A percentile compares a stretch with the other conserved stretches of the same genome.
Conservation (phyloP, 2,329 filamentous ascomycete species). For the Fusarium mundagurra region DNA sequence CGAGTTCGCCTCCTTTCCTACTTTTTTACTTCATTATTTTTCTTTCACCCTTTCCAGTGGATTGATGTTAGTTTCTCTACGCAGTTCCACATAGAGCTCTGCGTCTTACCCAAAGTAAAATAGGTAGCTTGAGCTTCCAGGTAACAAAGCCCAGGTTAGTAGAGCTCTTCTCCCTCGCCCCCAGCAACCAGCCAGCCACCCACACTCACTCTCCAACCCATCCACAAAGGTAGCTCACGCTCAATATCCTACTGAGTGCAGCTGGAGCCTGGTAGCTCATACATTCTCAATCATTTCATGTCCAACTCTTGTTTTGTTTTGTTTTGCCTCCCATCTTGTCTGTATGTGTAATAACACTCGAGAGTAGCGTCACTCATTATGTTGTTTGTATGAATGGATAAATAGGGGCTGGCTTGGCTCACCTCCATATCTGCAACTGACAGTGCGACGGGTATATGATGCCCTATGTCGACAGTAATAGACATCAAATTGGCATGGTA, state of each 20-base stretch:
- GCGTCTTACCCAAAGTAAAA: neutral
- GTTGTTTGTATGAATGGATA: neutral
- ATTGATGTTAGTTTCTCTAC: neutral
- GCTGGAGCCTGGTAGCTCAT: neutral
- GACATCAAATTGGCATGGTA: neutral
- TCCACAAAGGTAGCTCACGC: conserved; percentile 2
- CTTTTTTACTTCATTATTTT: neutral
- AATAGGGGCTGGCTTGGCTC: conserved; percentile 7
- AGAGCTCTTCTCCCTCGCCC: neutral
- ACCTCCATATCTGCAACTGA: neutral
- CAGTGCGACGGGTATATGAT: conserved; percentile 1
- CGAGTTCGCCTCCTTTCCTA: conserved; percentile 5
- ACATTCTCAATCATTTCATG: neutral
- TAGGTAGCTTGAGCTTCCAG: neutral
- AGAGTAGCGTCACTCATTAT: neutral
- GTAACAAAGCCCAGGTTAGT: neutral
- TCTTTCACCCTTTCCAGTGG: neutral
- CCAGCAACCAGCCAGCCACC: conserved; percentile 19
- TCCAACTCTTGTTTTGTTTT: neutral
- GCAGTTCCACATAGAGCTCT: neutral
- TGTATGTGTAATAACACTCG: neutral
- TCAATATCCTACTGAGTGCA: conserved; percentile 1
- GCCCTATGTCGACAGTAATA: neutral
- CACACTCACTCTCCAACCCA: neutral
- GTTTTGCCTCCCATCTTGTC: neutral